Conservation (phyloP, 768 basidiomycete species). For the Boletus rubroflammeus region DNA sequence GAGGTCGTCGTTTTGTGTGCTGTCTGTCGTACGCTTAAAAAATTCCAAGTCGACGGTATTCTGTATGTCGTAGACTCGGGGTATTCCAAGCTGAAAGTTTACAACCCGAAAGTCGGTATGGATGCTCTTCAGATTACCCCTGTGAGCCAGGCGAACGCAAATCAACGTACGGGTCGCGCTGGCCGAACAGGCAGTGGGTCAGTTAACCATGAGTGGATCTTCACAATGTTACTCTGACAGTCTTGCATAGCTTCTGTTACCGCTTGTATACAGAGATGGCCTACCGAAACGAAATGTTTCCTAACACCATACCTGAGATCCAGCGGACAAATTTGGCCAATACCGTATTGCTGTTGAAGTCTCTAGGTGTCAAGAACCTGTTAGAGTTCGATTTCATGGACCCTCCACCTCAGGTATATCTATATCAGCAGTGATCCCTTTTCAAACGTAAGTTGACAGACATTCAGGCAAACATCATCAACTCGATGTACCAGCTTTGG, state of each 20-base stretch:
- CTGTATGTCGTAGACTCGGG: constrained; percentile 95
- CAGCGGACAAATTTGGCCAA: constrained; percentile 97
- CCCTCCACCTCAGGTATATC: constrained; percentile 90
- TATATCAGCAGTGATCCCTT: constrained; percentile 24
- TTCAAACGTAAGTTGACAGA: neutral
- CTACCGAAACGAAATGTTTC: constrained; percentile 91
- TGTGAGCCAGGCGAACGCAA: constrained; percentile 97
- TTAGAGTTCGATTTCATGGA: constrained; percentile 99
- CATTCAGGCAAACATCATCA: constrained; percentile 85
- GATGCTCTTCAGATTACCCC: constrained; percentile 98
- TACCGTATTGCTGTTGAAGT: constrained; percentile 91
- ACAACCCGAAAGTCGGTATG: constrained; percentile 99
- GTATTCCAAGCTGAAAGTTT: constrained; percentile 96
- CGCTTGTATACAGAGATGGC: constrained; percentile 97
- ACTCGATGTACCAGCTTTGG: constrained; percentile 99
- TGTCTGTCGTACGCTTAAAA: constrained; percentile 4
- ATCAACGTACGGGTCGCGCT: constrained; percentile 92
- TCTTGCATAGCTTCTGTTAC: constrained; percentile 73
- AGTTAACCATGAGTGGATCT: constrained; percentile 25
- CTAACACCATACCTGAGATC: constrained; percentile 96
- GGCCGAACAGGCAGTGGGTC: constrained; percentile 95
- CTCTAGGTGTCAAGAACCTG: constrained; percentile 93
- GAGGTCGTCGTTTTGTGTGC: constrained; percentile 6
- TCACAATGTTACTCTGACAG: constrained; percentile 1
- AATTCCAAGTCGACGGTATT: constrained; percentile 83